These are phyloP conservation scores for Eutypa lata DNA, from an alignment of 2,329 filamentous ascomycete species.

Conservation along the genomic window DNA sequence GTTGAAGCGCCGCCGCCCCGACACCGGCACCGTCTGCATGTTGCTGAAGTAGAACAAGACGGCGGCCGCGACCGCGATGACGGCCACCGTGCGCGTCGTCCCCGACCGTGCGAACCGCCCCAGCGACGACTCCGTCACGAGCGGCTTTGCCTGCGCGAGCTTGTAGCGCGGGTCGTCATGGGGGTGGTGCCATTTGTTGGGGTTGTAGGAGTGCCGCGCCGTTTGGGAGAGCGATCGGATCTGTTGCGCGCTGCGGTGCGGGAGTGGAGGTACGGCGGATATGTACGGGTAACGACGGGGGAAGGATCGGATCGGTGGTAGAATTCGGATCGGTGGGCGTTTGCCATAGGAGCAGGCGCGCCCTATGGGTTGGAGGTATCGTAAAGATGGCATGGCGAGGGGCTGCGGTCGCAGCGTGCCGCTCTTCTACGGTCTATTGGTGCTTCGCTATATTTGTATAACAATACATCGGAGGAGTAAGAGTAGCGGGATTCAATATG, in stretches of 20 bases:
- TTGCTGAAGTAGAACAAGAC: constrained; percentile 63
- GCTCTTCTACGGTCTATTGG: background rate
- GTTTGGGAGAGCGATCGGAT: constrained; percentile 18
- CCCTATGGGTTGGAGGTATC: constrained; percentile 9
- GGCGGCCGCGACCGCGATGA: constrained; percentile 41
- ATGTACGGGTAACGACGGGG: background rate
- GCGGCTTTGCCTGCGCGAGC: constrained; percentile 31
- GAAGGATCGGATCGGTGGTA: background rate
- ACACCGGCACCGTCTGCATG: constrained; percentile 70
- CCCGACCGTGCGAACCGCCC: constrained; percentile 30
- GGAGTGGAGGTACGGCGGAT: background rate
- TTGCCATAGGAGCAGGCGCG: background rate
- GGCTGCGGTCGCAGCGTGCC: background rate
- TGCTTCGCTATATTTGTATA: background rate
- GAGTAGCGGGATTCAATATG: no score
- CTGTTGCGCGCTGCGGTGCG: constrained; percentile 1
- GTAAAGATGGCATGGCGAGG: constrained; percentile 17
- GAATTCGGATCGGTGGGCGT: background rate
- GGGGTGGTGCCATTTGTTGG: constrained; percentile 20
- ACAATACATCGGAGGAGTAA: no score
- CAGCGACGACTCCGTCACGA: constrained; percentile 35
- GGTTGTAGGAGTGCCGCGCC: constrained; percentile 2
- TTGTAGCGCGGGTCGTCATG: constrained; percentile 12
- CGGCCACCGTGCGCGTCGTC: constrained; percentile 37
- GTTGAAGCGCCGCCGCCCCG: constrained; percentile 71